Percentiles rank a stretch among this genome's conserved stretches.
phyloP scores from a whole-genome alignment of 2,329 filamentous ascomycete species.

The Coniochaeta hoffmannii region DNA sequence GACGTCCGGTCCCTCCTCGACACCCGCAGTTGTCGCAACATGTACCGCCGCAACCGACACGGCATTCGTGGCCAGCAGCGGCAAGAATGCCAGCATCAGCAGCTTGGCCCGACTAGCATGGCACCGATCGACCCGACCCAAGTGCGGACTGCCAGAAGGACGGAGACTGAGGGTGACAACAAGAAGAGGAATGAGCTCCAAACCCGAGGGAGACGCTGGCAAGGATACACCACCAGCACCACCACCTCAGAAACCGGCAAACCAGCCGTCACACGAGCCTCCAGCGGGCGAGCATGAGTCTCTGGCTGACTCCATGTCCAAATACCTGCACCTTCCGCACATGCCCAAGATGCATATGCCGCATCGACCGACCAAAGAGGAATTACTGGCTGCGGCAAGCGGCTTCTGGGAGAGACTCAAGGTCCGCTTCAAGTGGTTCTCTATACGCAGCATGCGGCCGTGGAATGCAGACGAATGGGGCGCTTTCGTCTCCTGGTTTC shows the following conservation, averaged over 20 bases:
- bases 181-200: constrained; percentile 24
- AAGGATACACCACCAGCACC: constrained; percentile 3
- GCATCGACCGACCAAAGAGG: constrained; percentile 90
- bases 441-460: constrained; percentile 84
- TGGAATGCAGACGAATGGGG: constrained; percentile 97
- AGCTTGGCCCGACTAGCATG: constrained; percentile 30
- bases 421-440: constrained; percentile 95
- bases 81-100: constrained; percentile 23
- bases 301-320: constrained; percentile 45
- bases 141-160: constrained; percentile 14
- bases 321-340: constrained; percentile 44
- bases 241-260: constrained; percentile 3
- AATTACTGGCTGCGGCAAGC: constrained; percentile 82
- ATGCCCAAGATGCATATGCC: constrained; percentile 67
- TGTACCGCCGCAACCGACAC: constrained; percentile 32
- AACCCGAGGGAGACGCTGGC: constrained; percentile 13
- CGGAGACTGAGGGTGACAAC: constrained; percentile 11
- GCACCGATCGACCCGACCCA: constrained; percentile 23
- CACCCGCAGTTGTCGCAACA: constrained; percentile 29
- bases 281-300: constrained; percentile 24
- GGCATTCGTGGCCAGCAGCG: constrained; percentile 16
- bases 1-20: constrained; percentile 28
- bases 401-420: constrained; percentile 87
- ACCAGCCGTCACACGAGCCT: constrained; percentile 4
- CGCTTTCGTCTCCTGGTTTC: constrained; percentile 90